phyloP scores from a whole-genome alignment of 345 rosid genomes.

The Kandelia obovata region DNA sequence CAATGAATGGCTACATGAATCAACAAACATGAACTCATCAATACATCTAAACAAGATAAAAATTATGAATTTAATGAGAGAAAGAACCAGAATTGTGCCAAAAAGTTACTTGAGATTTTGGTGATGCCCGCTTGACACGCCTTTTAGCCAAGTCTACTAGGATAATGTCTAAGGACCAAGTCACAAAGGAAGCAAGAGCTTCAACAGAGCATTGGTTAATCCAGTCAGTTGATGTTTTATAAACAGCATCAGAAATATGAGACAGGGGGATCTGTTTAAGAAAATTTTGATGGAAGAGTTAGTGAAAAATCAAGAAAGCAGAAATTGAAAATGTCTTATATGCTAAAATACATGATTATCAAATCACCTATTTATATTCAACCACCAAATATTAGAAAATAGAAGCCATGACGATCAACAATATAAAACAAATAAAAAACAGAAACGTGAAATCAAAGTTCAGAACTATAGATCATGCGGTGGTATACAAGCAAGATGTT shows the following conservation, averaged over 20 bases:
- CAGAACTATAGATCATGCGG: background rate
- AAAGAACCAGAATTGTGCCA: background rate
- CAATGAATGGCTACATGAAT: background rate
- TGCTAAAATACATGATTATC: background rate
- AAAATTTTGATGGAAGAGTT: background rate
- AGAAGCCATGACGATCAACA: background rate
- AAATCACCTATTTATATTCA: background rate
- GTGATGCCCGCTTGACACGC: constrained; percentile 38
- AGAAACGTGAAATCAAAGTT: background rate
- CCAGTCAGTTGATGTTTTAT: constrained; percentile 72
- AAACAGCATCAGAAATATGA: constrained; percentile 58
- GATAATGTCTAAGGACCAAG: constrained; percentile 65
- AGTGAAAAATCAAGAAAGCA: background rate
- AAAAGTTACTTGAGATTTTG: constrained; percentile 54
- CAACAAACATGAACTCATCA: background rate
- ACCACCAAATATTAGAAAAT: background rate
- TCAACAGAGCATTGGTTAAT: constrained; percentile 55
- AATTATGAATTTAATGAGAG: background rate
- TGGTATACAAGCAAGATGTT: background rate
- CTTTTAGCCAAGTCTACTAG: constrained; percentile 58
- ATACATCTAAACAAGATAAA: background rate
- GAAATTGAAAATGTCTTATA: background rate
- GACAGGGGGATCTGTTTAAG: constrained; percentile 53
- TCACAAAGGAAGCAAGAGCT: constrained; percentile 52
- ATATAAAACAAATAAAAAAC: background rate